A percentile compares a stretch with the other conserved stretches of the same genome.
These are phyloP conservation scores for Rhodosporidiobolus sp. DNA, from an alignment of 768 basidiomycete species.

Conservation along the genomic window DNA sequence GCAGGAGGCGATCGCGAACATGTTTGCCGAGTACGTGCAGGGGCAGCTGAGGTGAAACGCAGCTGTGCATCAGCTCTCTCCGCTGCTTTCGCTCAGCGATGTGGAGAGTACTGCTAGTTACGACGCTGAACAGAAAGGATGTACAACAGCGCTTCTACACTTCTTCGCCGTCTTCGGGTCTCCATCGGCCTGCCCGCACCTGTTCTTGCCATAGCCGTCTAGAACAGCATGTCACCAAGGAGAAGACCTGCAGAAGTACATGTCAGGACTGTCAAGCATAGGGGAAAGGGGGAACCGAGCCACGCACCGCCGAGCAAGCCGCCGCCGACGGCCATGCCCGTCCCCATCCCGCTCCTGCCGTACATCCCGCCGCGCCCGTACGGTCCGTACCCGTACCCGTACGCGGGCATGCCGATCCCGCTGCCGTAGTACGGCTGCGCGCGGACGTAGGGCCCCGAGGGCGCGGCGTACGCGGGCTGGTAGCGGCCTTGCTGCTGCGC, in stretches of 20 bases:
- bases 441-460: constrained; percentile 12
- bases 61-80: too few relatives aligned
- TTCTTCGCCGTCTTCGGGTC: too few relatives aligned
- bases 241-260: neutral
- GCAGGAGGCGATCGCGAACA: constrained; percentile 45
- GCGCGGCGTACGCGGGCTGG: constrained; percentile 19
- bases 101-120: neutral
- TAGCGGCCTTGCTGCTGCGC: constrained; percentile 4
- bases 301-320: constrained; percentile 22
- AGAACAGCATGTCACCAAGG: constrained; percentile 22
- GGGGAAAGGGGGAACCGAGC: neutral
- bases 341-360: neutral
- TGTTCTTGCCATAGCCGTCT: neutral
- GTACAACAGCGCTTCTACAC: too few relatives aligned
- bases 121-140: too few relatives aligned
- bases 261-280: neutral
- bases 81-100: too few relatives aligned
- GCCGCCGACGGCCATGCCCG: constrained; percentile 24
- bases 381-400: constrained; percentile 20
- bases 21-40: constrained; percentile 50
- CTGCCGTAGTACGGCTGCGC: neutral
- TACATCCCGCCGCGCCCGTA: neutral
- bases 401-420: neutral
- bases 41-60: constrained; percentile 21
- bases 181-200: too few relatives aligned